A percentile compares a stretch with the other conserved stretches of the same genome.
These are phyloP conservation scores for Fremontodendron californicum DNA, from an alignment of 345 rosid species.

Conservation along the genomic window DNA sequence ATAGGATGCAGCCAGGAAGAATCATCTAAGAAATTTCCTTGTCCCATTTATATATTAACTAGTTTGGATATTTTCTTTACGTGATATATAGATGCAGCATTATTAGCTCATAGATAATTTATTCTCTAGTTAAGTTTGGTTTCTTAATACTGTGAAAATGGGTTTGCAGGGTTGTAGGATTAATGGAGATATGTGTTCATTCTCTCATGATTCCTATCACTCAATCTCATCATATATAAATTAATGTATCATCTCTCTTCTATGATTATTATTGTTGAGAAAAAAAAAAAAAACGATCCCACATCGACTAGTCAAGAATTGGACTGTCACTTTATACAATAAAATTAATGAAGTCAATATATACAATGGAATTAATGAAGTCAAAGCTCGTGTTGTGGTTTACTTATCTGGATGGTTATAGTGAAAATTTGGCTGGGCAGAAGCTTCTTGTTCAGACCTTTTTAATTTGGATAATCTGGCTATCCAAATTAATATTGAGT, in stretches of 20 bases:
- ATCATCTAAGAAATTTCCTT: not conserved
- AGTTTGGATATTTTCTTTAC: not conserved
- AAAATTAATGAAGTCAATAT: too few species aligned
- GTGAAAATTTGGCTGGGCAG: constrained; percentile 50
- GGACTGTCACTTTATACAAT: too few species aligned
- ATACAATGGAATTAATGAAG: too few species aligned
- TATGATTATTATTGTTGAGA: too few species aligned
- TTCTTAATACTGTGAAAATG: constrained; percentile 18
- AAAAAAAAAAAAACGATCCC: too few species aligned
- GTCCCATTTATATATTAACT: not conserved
- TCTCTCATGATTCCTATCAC: constrained; percentile 52
- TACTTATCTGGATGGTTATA: constrained; percentile 45
- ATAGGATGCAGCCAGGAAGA: not conserved
- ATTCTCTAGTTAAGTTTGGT: constrained; percentile 4
- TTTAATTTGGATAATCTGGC: constrained; percentile 76
- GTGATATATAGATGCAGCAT: not conserved
- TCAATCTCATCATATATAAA: constrained; percentile 24
- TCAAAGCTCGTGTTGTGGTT: constrained; percentile 69
- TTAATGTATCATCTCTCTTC: too few species aligned
- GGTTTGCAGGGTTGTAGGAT: constrained; percentile 79
- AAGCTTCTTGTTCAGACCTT: constrained; percentile 48
- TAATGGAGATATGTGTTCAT: constrained; percentile 64
- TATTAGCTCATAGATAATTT: not conserved
- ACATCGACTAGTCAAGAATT: too few species aligned
- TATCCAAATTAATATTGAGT: constrained; percentile 54